phyloP scores from a whole-genome alignment of 2,329 filamentous ascomycete species.

The Seiridium cupressi region DNA sequence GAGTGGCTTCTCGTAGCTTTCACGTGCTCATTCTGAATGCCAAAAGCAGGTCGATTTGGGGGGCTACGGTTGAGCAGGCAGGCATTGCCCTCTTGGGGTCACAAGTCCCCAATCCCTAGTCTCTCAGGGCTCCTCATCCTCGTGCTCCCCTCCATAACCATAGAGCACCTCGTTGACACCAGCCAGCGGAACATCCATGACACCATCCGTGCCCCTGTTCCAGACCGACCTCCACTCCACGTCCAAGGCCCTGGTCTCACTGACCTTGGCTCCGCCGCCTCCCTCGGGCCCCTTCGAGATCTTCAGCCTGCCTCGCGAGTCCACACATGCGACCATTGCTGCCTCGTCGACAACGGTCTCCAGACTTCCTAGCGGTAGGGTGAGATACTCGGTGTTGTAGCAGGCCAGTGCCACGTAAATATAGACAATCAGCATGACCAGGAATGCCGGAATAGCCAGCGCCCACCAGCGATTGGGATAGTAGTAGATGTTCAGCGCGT shows the following conservation, averaged over 20 bases:
- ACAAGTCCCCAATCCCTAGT: not conserved
- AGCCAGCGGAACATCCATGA: slow-evolving; percentile 93
- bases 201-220: slow-evolving; percentile 92
- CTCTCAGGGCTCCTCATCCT: slow-evolving; percentile 11
- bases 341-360: slow-evolving; percentile 93
- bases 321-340: slow-evolving; percentile 80
- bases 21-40: too few relatives aligned
- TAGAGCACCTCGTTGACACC: slow-evolving; percentile 95
- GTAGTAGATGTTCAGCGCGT: slow-evolving; percentile 91
- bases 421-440: slow-evolving; percentile 85
- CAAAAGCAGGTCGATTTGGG: too few relatives aligned
- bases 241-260: slow-evolving; percentile 25
- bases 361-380: slow-evolving; percentile 72
- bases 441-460: slow-evolving; percentile 83
- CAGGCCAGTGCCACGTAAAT: slow-evolving; percentile 90
- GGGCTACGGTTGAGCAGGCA: too few relatives aligned
- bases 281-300: slow-evolving; percentile 25
- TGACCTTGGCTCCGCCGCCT: slow-evolving; percentile 30
- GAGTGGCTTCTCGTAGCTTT: not conserved
- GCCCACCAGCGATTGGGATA: slow-evolving; percentile 99
- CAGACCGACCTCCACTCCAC: slow-evolving; percentile 79
- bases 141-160: slow-evolving; percentile 46
- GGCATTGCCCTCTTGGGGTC: not conserved
- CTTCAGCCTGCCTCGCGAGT: slow-evolving; percentile 58
- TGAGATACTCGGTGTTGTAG: slow-evolving; percentile 89